Evolutionary conservation across 1,284 basidiomycete species (phyloP).

Genomic region (Marasmius sp.): DNA sequence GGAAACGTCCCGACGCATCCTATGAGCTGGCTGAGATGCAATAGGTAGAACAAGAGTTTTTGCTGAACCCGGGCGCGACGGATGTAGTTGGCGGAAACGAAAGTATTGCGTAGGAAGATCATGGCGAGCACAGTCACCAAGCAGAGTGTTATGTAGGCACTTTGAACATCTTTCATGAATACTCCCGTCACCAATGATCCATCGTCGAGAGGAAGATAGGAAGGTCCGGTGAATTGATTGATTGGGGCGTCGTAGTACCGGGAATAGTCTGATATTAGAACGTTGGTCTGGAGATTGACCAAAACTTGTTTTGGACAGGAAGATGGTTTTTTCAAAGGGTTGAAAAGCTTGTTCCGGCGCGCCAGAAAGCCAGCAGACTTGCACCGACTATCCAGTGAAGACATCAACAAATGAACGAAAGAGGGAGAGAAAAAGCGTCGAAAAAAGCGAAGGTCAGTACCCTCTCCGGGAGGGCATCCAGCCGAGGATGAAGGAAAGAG

Average conservation of each 20-base stretch:
- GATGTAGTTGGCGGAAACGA: constrained; percentile 51
- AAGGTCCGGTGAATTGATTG: constrained; percentile 42
- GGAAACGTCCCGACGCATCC: constrained; percentile 46
- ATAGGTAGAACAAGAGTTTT: constrained; percentile 57
- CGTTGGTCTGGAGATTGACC: constrained; percentile 47
- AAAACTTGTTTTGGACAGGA: constrained; percentile 41
- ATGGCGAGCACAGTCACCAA: constrained; percentile 48
- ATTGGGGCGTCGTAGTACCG: constrained; percentile 45
- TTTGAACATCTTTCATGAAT: constrained; percentile 41
- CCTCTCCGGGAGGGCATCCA: constrained; percentile 1
- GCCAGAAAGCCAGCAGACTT: constrained; percentile 20
- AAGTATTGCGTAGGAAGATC: constrained; percentile 56
- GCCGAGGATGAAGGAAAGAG: neutral
- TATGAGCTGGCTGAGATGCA: constrained; percentile 56
- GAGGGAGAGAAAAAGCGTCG: neutral
- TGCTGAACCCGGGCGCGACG: constrained; percentile 58
- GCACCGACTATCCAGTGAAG: constrained; percentile 26
- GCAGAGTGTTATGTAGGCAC: constrained; percentile 46
- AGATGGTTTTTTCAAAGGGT: constrained; percentile 19
- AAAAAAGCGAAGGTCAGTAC: neutral
- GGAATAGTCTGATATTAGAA: constrained; percentile 50
- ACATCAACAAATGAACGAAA: neutral
- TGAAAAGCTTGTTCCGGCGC: too few relatives aligned
- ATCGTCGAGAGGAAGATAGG: constrained; percentile 49
- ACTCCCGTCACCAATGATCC: constrained; percentile 59